Percentiles rank a stretch among this genome's conserved stretches.
Evolutionary conservation across 306 rosid species (phyloP).

Genomic region (Sphenostylis stenocarpa): DNA sequence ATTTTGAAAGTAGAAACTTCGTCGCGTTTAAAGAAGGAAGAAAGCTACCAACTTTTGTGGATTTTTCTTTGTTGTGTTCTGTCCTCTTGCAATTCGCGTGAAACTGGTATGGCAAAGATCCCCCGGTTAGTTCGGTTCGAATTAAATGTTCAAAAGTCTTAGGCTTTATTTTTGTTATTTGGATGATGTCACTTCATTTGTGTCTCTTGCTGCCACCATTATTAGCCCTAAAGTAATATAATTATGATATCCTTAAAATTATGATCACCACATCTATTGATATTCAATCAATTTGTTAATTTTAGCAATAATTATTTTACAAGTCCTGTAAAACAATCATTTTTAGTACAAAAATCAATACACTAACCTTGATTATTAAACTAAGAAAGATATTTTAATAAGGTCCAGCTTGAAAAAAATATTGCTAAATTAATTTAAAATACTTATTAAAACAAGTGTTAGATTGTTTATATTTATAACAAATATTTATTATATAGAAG

Average conservation of each 20-base stretch:
- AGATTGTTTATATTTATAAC: too few species aligned
- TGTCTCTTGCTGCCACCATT: not conserved
- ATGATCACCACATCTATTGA: not conserved
- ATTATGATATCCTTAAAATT: not conserved
- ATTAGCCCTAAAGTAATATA: not conserved
- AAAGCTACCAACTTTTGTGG: constrained; percentile 17
- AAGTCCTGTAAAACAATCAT: too few species aligned
- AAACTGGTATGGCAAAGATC: constrained; percentile 5
- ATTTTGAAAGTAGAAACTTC: constrained; percentile 31
- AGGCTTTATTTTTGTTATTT: constrained; percentile 8
- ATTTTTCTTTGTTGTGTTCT: not conserved
- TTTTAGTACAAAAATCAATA: too few species aligned
- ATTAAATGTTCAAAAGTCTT: constrained; percentile 4
- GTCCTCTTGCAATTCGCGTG: not conserved
- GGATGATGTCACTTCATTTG: not conserved
- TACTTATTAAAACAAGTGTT: too few species aligned
- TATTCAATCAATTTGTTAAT: too few species aligned
- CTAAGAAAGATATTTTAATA: not conserved
- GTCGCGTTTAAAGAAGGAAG: constrained; percentile 22
- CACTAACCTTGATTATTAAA: too few species aligned
- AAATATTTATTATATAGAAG: too few species aligned
- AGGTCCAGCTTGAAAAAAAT: not conserved
- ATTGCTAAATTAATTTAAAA: not conserved
- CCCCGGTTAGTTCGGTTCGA: not conserved
- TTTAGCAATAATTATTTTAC: too few species aligned